phyloP scores from a whole-genome alignment of 305 asterid species.

The Ilex paraguariensis region DNA sequence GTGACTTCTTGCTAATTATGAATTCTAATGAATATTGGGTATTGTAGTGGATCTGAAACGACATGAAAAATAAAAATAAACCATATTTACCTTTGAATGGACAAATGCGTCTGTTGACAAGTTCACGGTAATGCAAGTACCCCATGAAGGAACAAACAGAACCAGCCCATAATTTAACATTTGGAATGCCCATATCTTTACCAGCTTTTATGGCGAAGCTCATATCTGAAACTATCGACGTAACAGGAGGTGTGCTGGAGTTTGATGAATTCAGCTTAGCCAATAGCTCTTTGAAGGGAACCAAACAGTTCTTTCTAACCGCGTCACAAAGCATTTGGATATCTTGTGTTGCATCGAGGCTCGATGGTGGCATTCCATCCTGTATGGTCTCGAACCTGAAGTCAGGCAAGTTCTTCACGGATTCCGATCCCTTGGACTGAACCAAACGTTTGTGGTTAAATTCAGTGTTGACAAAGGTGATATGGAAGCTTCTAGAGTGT shows the following conservation, averaged over 20 bases:
- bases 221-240: slow-evolving; percentile 43
- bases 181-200: slow-evolving; percentile 36
- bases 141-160: slow-evolving; percentile 41
- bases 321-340: slow-evolving; percentile 28
- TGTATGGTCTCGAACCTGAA: slow-evolving; percentile 55
- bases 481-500: not conserved
- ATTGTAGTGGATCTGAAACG: too few species aligned
- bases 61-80: too few species aligned
- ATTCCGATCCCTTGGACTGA: not conserved
- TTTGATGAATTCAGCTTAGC: slow-evolving; percentile 22
- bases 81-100: slow-evolving; percentile 32
- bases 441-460: not conserved
- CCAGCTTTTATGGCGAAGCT: slow-evolving; percentile 39
- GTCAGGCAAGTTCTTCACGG: slow-evolving; percentile 15
- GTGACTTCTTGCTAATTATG: not conserved
- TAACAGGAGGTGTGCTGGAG: slow-evolving; percentile 26
- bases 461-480: slow-evolving; percentile 6
- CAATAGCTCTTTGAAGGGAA: slow-evolving; percentile 44
- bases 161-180: slow-evolving; percentile 54
- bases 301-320: slow-evolving; percentile 32
- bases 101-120: slow-evolving; percentile 30
- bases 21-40: not conserved
- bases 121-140: slow-evolving; percentile 34
- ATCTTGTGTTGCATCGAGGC: slow-evolving; percentile 40
- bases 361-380: slow-evolving; percentile 41